These are phyloP conservation scores for Solioccasus polychromus DNA, from an alignment of 768 basidiomycete genomes.

Conservation along the genomic window DNA sequence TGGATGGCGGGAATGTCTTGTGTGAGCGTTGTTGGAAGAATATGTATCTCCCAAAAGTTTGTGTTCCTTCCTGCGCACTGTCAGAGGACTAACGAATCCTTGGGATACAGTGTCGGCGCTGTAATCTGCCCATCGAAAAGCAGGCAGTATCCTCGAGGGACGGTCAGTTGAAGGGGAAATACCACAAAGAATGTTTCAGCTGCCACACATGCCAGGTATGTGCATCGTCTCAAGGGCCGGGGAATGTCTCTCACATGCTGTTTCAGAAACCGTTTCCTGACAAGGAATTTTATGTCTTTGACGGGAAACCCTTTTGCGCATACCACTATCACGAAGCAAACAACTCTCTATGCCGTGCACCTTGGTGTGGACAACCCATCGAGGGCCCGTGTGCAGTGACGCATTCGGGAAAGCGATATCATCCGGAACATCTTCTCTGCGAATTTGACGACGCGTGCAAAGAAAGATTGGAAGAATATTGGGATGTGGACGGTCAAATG, in stretches of 20 bases:
- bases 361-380: conserved; percentile 80
- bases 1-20: conserved; percentile 71
- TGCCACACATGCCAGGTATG: conserved; percentile 76
- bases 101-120: conserved; percentile 80
- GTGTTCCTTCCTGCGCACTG: conserved; percentile 15
- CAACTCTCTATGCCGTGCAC: conserved; percentile 79
- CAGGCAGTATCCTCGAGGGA: conserved; percentile 89
- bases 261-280: conserved; percentile 84
- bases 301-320: conserved; percentile 86
- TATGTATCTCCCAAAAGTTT: conserved; percentile 90
- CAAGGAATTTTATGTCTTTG: conserved; percentile 87
- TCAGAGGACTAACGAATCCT: neutral
- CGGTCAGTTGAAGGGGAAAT: conserved; percentile 94
- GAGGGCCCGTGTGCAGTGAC: conserved; percentile 93
- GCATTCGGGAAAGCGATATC: conserved; percentile 76
- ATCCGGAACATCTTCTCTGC: conserved; percentile 86
- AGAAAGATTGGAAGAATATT: conserved; percentile 75
- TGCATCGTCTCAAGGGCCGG: conserved; percentile 17
- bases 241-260: conserved; percentile 1
- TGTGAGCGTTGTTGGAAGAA: conserved; percentile 95
- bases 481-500: conserved; percentile 84
- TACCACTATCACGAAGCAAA: conserved; percentile 94
- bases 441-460: conserved; percentile 59
- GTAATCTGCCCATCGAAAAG: conserved; percentile 83
- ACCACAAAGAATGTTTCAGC: conserved; percentile 89